These are phyloP conservation scores for Corynespora cassiicola DNA, from an alignment of 2,329 filamentous ascomycete genomes.

Conservation along the genomic window DNA sequence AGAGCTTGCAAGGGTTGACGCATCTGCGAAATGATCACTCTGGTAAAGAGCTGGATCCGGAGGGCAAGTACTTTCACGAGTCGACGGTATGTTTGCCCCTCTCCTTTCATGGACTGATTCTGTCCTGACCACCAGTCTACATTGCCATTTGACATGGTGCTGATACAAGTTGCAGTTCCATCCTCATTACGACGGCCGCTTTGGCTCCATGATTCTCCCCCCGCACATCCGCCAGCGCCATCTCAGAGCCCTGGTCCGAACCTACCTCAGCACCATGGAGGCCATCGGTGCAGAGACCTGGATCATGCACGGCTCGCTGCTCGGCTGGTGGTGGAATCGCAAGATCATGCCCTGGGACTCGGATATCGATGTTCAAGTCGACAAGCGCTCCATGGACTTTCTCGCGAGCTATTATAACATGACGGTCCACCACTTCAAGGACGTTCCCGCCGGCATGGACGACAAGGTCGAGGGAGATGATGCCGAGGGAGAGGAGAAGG, in stretches of 20 bases:
- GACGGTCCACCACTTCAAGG: conserved; percentile 57
- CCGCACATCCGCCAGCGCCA: conserved; percentile 56
- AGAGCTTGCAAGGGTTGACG: conserved; percentile 24
- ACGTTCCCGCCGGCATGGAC: background rate
- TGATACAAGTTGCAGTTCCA: conserved; percentile 51
- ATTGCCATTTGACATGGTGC: background rate
- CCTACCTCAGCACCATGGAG: conserved; percentile 64
- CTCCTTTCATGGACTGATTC: background rate
- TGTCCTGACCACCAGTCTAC: background rate
- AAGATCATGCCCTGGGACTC: conserved; percentile 68
- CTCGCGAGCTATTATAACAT: conserved; percentile 67
- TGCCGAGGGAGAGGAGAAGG: conserved; percentile 31
- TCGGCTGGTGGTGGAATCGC: conserved; percentile 70
- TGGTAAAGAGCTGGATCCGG: conserved; percentile 20
- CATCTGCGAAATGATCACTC: conserved; percentile 24
- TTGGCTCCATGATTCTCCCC: conserved; percentile 54
- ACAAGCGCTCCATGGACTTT: conserved; percentile 61
- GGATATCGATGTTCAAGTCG: conserved; percentile 66
- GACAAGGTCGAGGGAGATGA: background rate
- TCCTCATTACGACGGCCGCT: conserved; percentile 64
- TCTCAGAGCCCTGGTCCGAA: conserved; percentile 60
- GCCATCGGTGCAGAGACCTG: conserved; percentile 65
- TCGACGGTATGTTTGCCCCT: conserved; percentile 24
- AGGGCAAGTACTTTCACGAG: conserved; percentile 44
- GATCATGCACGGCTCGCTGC: conserved; percentile 68